Evolutionary conservation across 257 asterid genomes (phyloP).

Genomic region (Solanum clarkiae): DNA sequence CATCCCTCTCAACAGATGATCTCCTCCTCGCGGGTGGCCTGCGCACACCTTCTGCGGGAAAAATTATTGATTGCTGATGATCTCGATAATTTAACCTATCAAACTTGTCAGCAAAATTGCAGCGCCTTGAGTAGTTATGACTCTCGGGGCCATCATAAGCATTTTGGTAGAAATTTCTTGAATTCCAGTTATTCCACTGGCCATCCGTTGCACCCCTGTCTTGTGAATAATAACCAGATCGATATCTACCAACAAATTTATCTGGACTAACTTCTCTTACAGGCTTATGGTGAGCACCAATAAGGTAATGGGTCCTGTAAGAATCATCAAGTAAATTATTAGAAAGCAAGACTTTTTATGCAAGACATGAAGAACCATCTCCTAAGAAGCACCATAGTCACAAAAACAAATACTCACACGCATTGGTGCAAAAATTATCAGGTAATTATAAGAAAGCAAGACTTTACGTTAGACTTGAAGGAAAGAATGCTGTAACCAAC

Average conservation of each 20-base stretch:
- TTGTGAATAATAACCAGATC: slow-evolving; percentile 20
- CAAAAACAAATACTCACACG: neutral
- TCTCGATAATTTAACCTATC: slow-evolving; percentile 27
- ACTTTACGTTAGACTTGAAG: neutral
- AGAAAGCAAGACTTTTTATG: neutral
- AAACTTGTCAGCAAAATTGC: slow-evolving; percentile 30
- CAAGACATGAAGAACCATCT: neutral
- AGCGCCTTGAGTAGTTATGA: slow-evolving; percentile 32
- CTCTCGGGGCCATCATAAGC: slow-evolving; percentile 28
- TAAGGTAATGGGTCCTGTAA: slow-evolving; percentile 27
- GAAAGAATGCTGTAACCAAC: neutral
- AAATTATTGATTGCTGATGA: slow-evolving; percentile 23
- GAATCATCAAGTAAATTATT: neutral
- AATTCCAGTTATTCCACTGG: slow-evolving; percentile 39
- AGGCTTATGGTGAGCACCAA: slow-evolving; percentile 26
- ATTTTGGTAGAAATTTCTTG: slow-evolving; percentile 34
- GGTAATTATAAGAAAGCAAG: neutral
- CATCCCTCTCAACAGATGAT: slow-evolving; percentile 43
- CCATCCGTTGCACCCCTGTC: slow-evolving; percentile 32
- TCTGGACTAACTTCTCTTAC: slow-evolving; percentile 42
- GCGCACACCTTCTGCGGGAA: slow-evolving; percentile 29
- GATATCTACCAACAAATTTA: slow-evolving; percentile 32
- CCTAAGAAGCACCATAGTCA: neutral
- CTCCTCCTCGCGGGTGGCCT: slow-evolving; percentile 41
- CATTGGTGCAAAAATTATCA: neutral